These are phyloP conservation scores for Nothophaeocryptopus gaeumannii DNA, from an alignment of 2,329 filamentous ascomycete genomes.

Conservation along the genomic window DNA sequence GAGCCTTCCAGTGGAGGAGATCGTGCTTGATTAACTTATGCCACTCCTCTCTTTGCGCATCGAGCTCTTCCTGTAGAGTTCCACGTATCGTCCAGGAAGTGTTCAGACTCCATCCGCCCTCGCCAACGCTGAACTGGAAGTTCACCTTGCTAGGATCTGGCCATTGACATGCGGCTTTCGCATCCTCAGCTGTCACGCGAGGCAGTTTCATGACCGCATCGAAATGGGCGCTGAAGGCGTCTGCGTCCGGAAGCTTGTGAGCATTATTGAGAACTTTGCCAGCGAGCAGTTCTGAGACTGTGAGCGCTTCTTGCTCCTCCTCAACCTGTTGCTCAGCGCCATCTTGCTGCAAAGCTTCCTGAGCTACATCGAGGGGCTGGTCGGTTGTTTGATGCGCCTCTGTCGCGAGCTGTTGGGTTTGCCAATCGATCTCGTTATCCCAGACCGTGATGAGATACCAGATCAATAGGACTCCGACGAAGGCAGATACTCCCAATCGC, in stretches of 20 bases:
- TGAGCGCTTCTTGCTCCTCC: no score
- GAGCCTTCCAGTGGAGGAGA: slow-evolving; percentile 21
- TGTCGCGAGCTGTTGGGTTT: no score
- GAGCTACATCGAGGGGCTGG: no score
- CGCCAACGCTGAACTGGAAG: slow-evolving; percentile 15
- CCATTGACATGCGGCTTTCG: slow-evolving; percentile 11
- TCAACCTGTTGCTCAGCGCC: no score
- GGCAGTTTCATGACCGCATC: slow-evolving; percentile 11
- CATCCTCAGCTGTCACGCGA: slow-evolving; percentile 4
- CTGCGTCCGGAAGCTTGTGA: slow-evolving; percentile 9
- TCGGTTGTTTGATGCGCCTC: no score
- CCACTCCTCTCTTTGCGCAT: slow-evolving; percentile 19
- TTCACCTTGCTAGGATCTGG: slow-evolving; percentile 11
- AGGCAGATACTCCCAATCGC: no score
- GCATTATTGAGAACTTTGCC: slow-evolving; percentile 1
- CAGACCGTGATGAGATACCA: no score
- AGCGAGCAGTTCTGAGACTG: no score
- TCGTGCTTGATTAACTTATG: slow-evolving; percentile 23
- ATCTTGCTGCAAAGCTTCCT: no score
- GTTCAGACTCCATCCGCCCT: slow-evolving; percentile 8
- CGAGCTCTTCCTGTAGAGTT: slow-evolving; percentile 17
- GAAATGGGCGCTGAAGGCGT: slow-evolving; percentile 15
- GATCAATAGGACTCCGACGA: no score
- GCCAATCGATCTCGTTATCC: no score
- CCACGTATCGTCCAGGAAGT: slow-evolving; percentile 12